A percentile compares a stretch with the other conserved stretches of the same genome.
Evolutionary conservation across 148 eudicot species (phyloP).

Genomic region (Camellia granthamiana): DNA sequence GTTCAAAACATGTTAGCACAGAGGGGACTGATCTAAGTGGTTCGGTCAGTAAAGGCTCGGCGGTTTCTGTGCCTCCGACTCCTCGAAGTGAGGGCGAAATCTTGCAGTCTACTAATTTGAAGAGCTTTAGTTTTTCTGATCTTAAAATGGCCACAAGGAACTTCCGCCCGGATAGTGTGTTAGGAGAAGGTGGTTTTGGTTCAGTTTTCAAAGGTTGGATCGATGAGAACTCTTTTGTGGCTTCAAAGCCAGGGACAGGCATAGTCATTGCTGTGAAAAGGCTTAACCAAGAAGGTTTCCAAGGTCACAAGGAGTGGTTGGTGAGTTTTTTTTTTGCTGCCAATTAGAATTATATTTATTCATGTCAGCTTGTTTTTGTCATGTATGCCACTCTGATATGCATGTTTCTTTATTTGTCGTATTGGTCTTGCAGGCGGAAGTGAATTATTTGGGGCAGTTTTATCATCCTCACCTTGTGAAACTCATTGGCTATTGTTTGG

Average conservation of each 20-base stretch:
- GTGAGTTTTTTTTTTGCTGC: conserved; percentile 37
- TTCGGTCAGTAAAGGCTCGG: conserved; percentile 47
- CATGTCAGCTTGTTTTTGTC: too few relatives aligned
- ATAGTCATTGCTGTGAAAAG: conserved; percentile 71
- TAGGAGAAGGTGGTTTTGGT: conserved; percentile 90
- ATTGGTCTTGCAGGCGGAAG: conserved; percentile 60
- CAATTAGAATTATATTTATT: neutral
- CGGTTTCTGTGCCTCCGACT: neutral
- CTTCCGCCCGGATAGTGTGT: conserved; percentile 76
- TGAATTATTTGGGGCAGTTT: conserved; percentile 79
- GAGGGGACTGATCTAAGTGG: conserved; percentile 42
- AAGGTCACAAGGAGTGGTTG: conserved; percentile 86
- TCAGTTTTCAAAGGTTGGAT: conserved; percentile 89
- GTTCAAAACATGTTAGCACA: conserved; percentile 38
- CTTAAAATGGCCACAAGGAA: conserved; percentile 72
- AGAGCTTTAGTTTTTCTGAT: conserved; percentile 64
- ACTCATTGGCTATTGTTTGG: conserved; percentile 72
- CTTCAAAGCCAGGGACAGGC: conserved; percentile 77
- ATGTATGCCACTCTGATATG: too few relatives aligned
- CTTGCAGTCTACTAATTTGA: conserved; percentile 61
- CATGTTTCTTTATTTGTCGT: neutral
- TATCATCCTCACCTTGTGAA: conserved; percentile 73
- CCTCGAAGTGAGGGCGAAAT: conserved; percentile 70
- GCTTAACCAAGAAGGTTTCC: conserved; percentile 62
- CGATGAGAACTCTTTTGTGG: conserved; percentile 52